phyloP scores from a whole-genome alignment of 2,329 filamentous ascomycete genomes.

The Aspergillus versicolor region DNA sequence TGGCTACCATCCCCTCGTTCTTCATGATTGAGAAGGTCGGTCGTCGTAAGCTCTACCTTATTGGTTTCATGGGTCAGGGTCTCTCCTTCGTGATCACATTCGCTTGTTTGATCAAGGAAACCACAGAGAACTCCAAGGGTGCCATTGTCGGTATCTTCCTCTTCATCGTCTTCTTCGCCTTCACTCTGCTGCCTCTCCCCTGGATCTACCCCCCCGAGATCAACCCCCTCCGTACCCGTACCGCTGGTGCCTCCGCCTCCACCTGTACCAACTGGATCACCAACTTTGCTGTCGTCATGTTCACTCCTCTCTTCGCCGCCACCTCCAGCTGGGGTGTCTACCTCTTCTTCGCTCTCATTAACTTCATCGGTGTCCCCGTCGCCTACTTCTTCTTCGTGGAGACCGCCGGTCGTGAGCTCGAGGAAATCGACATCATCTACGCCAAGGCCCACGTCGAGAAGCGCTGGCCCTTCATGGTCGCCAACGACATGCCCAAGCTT shows the following conservation, averaged over 20 bases:
- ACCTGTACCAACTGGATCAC: slow-evolving; percentile 55
- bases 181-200: slow-evolving; percentile 61
- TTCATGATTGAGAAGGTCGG: slow-evolving; percentile 40
- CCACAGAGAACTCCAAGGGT: slow-evolving; percentile 28
- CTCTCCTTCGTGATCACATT: slow-evolving; percentile 35
- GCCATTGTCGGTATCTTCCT: slow-evolving; percentile 61
- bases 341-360: slow-evolving; percentile 41
- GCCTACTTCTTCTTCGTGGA: slow-evolving; percentile 55
- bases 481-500: slow-evolving; percentile 31
- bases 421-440: slow-evolving; percentile 42
- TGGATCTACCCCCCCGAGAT: slow-evolving; percentile 54
- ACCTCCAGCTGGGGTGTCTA: slow-evolving; percentile 39
- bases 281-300: slow-evolving; percentile 55
- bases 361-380: slow-evolving; percentile 45
- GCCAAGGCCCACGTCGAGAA: slow-evolving; percentile 40
- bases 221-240: slow-evolving; percentile 54
- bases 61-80: slow-evolving; percentile 35
- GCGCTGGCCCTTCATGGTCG: slow-evolving; percentile 28
- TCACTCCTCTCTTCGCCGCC: slow-evolving; percentile 39
- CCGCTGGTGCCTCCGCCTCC: slow-evolving; percentile 52
- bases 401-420: slow-evolving; percentile 43
- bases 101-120: slow-evolving; percentile 30
- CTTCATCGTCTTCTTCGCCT: slow-evolving; percentile 66
- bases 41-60: slow-evolving; percentile 36
- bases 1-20: slow-evolving; percentile 28